Percentiles rank a stretch among this genome's conserved stretches.
Conservation (phyloP, 306 rosid species). For the Trifolium dubium region DNA sequence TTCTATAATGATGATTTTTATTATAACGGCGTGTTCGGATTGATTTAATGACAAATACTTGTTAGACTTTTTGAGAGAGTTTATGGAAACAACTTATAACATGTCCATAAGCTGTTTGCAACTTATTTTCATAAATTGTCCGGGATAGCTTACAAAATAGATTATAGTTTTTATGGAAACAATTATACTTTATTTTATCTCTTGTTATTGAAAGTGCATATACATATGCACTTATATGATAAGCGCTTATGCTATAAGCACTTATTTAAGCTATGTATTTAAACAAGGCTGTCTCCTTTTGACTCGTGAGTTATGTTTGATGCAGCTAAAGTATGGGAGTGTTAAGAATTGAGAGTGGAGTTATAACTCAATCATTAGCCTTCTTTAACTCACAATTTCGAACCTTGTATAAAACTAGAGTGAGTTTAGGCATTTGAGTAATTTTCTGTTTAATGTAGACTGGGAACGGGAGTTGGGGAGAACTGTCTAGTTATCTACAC, state of each 20-base stretch:
- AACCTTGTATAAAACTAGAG: background rate
- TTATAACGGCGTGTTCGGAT: background rate
- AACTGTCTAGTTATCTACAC: background rate
- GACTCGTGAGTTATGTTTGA: slow-evolving; percentile 9
- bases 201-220: too few species aligned
- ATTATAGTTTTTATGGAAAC: background rate
- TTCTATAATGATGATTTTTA: slow-evolving; percentile 5
- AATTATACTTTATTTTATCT: too few species aligned
- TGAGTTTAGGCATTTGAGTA: background rate
- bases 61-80: background rate
- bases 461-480: background rate
- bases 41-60: background rate
- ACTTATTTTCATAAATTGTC: background rate
- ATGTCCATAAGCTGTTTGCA: background rate
- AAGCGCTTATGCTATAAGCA: background rate
- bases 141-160: background rate
- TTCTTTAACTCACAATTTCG: background rate
- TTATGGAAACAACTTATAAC: background rate
- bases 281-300: background rate
- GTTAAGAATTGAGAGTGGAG: background rate
- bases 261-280: too few species aligned
- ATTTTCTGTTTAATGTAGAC: background rate
- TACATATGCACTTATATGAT: background rate
- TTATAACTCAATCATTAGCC: background rate
- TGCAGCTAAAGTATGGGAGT: background rate